A percentile compares a stretch with the other conserved stretches of the same genome.
Evolutionary conservation across 2,329 filamentous ascomycete species (phyloP).

Genomic region (Cladophialophora yegresii): DNA sequence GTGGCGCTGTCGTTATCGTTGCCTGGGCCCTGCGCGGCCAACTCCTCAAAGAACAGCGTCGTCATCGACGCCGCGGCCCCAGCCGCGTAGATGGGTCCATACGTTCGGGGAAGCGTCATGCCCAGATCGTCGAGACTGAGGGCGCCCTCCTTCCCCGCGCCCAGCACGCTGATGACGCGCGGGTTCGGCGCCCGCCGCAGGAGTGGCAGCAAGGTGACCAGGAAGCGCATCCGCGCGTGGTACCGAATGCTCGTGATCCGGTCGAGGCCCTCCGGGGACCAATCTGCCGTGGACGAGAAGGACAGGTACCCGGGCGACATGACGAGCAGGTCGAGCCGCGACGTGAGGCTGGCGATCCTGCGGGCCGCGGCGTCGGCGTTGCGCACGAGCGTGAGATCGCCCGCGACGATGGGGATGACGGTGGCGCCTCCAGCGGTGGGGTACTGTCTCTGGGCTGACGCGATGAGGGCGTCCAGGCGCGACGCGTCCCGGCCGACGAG

Average conservation of each 20-base stretch:
- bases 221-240: conserved; percentile 61
- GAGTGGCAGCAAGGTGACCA: conserved; percentile 58
- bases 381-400: conserved; percentile 24
- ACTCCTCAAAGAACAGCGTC: conserved; percentile 52
- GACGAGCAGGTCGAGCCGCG: conserved; percentile 27
- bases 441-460: conserved; percentile 1
- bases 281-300: conserved; percentile 44
- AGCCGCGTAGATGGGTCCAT: conserved; percentile 45
- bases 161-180: conserved; percentile 59
- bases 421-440: conserved; percentile 19
- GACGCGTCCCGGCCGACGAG: conserved; percentile 20
- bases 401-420: conserved; percentile 21
- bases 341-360: not conserved
- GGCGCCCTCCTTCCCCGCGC: conserved; percentile 55
- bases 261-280: conserved; percentile 59
- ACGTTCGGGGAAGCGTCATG: conserved; percentile 40
- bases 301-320: conserved; percentile 26
- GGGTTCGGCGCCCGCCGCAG: conserved; percentile 24
- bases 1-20: conserved; percentile 18
- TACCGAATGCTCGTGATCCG: conserved; percentile 55
- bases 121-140: conserved; percentile 54
- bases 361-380: conserved; percentile 21
- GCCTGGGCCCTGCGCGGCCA: conserved; percentile 43
- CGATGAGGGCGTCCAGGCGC: conserved; percentile 5
- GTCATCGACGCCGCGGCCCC: conserved; percentile 55